phyloP scores from a whole-genome alignment of 2,329 filamentous ascomycete genomes.

The Alternaria incomplexa region DNA sequence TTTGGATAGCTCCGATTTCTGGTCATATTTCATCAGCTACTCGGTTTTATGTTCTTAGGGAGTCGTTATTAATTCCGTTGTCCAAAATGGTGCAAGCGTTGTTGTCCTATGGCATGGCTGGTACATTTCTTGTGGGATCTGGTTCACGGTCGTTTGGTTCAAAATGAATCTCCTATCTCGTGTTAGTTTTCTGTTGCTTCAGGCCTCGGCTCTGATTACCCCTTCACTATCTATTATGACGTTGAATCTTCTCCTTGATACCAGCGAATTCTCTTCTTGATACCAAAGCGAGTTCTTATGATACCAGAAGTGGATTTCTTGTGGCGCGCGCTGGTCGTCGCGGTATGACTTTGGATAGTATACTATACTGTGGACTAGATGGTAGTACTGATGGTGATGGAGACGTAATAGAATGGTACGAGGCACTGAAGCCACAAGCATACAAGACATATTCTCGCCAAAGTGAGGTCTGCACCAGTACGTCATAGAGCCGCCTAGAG shows the following conservation, averaged over 20 bases:
- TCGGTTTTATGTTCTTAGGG: slow-evolving; percentile 39
- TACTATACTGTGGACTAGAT: not conserved
- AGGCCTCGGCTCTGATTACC: slow-evolving; percentile 18
- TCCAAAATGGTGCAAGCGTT: slow-evolving; percentile 33
- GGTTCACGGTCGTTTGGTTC: slow-evolving; percentile 28
- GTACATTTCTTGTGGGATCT: slow-evolving; percentile 34
- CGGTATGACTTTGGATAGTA: not conserved
- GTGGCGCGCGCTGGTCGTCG: not conserved
- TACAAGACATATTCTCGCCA: not conserved
- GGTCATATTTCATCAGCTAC: slow-evolving; percentile 39
- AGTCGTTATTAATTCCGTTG: slow-evolving; percentile 32
- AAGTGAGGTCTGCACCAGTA: not conserved
- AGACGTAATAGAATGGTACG: not conserved
- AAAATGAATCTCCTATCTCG: slow-evolving; percentile 35
- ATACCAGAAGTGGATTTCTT: not conserved
- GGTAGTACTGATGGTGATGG: not conserved
- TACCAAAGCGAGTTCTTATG: slow-evolving; percentile 18
- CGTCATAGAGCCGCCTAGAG: not conserved
- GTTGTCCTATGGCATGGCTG: slow-evolving; percentile 28
- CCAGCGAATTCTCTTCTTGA: slow-evolving; percentile 23
- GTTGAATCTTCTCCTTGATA: slow-evolving; percentile 27
- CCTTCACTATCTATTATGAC: slow-evolving; percentile 32
- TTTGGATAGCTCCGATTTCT: slow-evolving; percentile 47
- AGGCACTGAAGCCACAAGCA: not conserved
- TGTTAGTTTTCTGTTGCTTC: slow-evolving; percentile 20